Base-by-base conservation (phyloP, 2,329 filamentous ascomycete species). In the Fonsecaea monophora region DNA sequence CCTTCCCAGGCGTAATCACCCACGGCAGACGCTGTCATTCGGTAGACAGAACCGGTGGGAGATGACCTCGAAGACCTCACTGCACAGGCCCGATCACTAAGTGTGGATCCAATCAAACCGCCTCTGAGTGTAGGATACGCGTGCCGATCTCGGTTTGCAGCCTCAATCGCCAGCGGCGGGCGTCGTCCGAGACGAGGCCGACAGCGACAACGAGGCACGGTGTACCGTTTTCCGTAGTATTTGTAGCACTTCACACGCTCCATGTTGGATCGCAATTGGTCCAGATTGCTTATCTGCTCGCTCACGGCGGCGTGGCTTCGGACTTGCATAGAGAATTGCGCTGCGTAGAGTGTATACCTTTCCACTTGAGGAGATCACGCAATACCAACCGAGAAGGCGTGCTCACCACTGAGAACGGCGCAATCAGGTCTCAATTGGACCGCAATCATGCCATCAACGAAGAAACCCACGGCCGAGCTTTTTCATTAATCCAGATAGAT, bases 361-460 rank as follows among this genome's bases (percentile, higher is more conserved):
- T 56, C 66, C 48, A 53, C 59, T 67, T 57, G n/a, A 53, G 64
- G 37, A 30, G 59, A 70, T 68, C 68, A 70, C 68, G 68, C 66
- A 70, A 70, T 68, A 54, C 48, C 30, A n/a, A 56, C 34, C 30
- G 38, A 62, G 63, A 68, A 70, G 63, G 48, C 68, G 68, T 63
- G 64, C 34, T 54, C 60, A 62, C 60, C 60, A 58, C 42, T 62
- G 53, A 66, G 63, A 64, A 35, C 18, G 12, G n/a, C n/a, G 18
- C 35, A 30, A 54, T 21, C 10, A 12, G 25, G 32, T 30, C 45
- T 13, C 45, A 42, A 35, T 7, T 35, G 15, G n/a, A 48, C 25
- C 34, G 21, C 34, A 32, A 57, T 34, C 53, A 40, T n/a, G 35
- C 25, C 48, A 18, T 58, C 53, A 42, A 65, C 40, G 37, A 32